These are phyloP conservation scores for Amesomyces nigricolor DNA, from an alignment of 2,329 filamentous ascomycete genomes.

Conservation along the genomic window DNA sequence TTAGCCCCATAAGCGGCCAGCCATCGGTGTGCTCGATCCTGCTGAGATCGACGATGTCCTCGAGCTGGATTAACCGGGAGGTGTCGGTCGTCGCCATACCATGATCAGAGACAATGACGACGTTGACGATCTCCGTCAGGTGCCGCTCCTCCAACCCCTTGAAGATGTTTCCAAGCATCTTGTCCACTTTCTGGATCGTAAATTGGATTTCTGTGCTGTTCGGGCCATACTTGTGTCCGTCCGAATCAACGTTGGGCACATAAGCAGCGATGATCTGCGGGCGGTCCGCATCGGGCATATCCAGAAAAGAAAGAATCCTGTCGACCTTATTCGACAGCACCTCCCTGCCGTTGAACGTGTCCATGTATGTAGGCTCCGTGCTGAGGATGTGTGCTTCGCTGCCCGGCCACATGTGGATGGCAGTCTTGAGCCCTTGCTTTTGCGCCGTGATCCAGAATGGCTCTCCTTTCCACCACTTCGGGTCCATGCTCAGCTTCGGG, in stretches of 20 bases:
- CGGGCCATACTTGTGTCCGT: conserved; percentile 83
- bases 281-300: conserved; percentile 71
- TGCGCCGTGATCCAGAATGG: conserved; percentile 94
- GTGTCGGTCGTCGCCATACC: conserved; percentile 94
- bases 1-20: conserved; percentile 87
- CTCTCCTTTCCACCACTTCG: conserved; percentile 93
- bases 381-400: conserved; percentile 78
- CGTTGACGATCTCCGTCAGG: conserved; percentile 81
- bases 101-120: conserved; percentile 95
- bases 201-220: conserved; percentile 86
- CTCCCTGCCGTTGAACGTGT: conserved; percentile 79
- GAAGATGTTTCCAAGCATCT: conserved; percentile 74
- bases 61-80: conserved; percentile 76
- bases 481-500: conserved; percentile 65
- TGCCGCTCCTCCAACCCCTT: conserved; percentile 73
- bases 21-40: conserved; percentile 83
- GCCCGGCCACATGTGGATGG: conserved; percentile 98
- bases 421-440: conserved; percentile 67
- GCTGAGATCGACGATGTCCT: conserved; percentile 74
- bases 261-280: conserved; percentile 93
- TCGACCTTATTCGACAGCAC: conserved; percentile 67
- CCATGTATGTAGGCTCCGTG: conserved; percentile 73
- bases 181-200: conserved; percentile 75
- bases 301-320: conserved; percentile 75
- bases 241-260: conserved; percentile 83